A percentile compares a stretch with the other conserved stretches of the same genome.
Evolutionary conservation across 805 yeast species (phyloP).

Genomic region (Blastobotrys robertii): DNA sequence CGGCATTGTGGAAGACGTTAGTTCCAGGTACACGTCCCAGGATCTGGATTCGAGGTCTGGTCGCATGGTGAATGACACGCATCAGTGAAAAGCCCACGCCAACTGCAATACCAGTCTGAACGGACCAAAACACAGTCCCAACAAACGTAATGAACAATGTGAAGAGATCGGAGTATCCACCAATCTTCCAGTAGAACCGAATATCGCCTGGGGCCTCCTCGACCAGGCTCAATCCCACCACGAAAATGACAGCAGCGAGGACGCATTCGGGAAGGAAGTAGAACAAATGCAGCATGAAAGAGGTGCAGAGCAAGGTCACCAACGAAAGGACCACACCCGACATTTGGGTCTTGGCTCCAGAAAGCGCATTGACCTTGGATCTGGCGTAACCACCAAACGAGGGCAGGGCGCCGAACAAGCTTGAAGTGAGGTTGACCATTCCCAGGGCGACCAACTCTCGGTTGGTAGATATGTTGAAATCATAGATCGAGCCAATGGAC

Average conservation of each 20-base stretch:
- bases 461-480: conserved; percentile 59
- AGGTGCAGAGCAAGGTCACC: conserved; percentile 56
- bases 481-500: conserved; percentile 65
- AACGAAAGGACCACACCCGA: conserved; percentile 81
- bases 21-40: conserved; percentile 60
- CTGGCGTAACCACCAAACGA: conserved; percentile 96
- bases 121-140: conserved; percentile 61
- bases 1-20: conserved; percentile 59
- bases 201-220: conserved; percentile 82
- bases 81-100: conserved; percentile 76
- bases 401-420: conserved; percentile 57
- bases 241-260: conserved; percentile 67
- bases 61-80: conserved; percentile 69
- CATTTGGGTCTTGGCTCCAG: conserved; percentile 79
- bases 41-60: conserved; percentile 76
- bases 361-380: conserved; percentile 75
- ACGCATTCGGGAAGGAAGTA: conserved; percentile 72
- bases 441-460: conserved; percentile 90
- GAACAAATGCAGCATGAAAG: conserved; percentile 49
- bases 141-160: conserved; percentile 57
- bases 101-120: conserved; percentile 83
- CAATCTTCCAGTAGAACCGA: conserved; percentile 57
- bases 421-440: conserved; percentile 52
- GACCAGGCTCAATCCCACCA: conserved; percentile 64
- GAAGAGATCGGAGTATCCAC: conserved; percentile 68